Evolutionary conservation across 176 grass and related monocot species (phyloP).

Genomic region (Aegilops umbellulata): DNA sequence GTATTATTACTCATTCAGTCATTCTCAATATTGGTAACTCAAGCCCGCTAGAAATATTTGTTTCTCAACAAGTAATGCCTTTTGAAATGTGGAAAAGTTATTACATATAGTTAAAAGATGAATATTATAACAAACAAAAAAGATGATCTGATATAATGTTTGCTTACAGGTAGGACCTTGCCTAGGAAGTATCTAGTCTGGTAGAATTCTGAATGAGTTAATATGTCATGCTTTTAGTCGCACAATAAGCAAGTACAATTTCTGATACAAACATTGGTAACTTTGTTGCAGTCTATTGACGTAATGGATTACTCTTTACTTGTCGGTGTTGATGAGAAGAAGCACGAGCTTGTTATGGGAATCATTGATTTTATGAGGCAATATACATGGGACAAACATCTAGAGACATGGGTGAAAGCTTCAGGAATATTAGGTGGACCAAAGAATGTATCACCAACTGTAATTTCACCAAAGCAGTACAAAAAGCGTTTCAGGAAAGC

Average conservation of each 20-base stretch:
- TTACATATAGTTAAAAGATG: neutral
- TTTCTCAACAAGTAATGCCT: neutral
- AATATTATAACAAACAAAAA: neutral
- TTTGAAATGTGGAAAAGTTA: neutral
- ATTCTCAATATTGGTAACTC: constrained; percentile 12
- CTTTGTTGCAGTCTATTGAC: constrained; percentile 79
- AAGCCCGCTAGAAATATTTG: neutral
- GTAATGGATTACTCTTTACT: constrained; percentile 99
- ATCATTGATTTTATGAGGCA: constrained; percentile 99
- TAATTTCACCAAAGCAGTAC: constrained; percentile 98
- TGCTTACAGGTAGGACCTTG: constrained; percentile 1
- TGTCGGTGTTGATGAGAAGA: constrained; percentile 90
- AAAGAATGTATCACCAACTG: constrained; percentile 86
- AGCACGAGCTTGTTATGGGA: constrained; percentile 79
- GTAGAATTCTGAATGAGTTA: constrained; percentile 18
- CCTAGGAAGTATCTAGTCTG: neutral
- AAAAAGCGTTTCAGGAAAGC: constrained; percentile 95
- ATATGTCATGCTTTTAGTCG: neutral
- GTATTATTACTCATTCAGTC: neutral
- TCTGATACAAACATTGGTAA: constrained; percentile 24
- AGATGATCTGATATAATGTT: neutral
- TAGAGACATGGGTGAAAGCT: constrained; percentile 98
- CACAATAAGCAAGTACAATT: constrained; percentile 9
- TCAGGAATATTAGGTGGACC: constrained; percentile 94
- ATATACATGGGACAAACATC: constrained; percentile 98